A percentile compares a stretch with the other conserved stretches of the same genome.
phyloP scores from a whole-genome alignment of 2,329 filamentous ascomycete species.

The Sporothrix inflata region DNA sequence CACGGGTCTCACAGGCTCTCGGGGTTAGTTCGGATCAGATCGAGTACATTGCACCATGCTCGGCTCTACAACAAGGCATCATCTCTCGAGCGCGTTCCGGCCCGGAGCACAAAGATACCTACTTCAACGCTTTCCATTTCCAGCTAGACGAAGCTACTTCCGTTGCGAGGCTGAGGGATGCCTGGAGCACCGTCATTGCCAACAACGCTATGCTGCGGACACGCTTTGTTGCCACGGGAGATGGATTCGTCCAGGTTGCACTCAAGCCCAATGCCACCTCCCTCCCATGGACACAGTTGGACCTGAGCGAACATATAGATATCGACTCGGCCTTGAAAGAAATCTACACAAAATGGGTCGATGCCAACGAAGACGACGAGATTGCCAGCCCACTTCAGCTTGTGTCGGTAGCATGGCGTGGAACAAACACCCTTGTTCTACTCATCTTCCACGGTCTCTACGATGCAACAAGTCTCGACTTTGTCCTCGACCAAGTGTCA shows the following conservation, averaged over 20 bases:
- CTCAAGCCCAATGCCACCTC: constrained; percentile 44
- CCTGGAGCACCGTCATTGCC: constrained; percentile 60
- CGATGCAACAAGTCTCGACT: constrained; percentile 76
- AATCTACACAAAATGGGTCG: constrained; percentile 56
- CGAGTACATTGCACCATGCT: constrained; percentile 79
- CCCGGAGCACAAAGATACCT: constrained; percentile 57
- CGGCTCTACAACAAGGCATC: constrained; percentile 84
- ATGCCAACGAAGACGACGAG: constrained; percentile 54
- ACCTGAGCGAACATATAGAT: constrained; percentile 37
- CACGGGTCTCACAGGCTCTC: constrained; percentile 57
- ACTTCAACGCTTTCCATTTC: constrained; percentile 78
- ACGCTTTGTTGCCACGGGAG: constrained; percentile 70
- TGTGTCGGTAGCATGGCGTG: constrained; percentile 42
- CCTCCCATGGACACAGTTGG: constrained; percentile 51
- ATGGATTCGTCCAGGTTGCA: constrained; percentile 77
- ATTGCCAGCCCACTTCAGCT: constrained; percentile 56
- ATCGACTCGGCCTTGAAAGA: constrained; percentile 43
- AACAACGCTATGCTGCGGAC: constrained; percentile 70
- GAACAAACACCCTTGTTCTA: constrained; percentile 54
- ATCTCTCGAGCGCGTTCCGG: constrained; percentile 66
- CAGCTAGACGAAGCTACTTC: constrained; percentile 52
- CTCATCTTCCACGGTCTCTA: constrained; percentile 86
- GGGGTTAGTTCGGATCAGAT: constrained; percentile 56
- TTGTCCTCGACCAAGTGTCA: constrained; percentile 65
- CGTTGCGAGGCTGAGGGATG: constrained; percentile 51